Evolutionary conservation across 2,329 filamentous ascomycete species (phyloP).

Genomic region (Trichoderma lentiforme): DNA sequence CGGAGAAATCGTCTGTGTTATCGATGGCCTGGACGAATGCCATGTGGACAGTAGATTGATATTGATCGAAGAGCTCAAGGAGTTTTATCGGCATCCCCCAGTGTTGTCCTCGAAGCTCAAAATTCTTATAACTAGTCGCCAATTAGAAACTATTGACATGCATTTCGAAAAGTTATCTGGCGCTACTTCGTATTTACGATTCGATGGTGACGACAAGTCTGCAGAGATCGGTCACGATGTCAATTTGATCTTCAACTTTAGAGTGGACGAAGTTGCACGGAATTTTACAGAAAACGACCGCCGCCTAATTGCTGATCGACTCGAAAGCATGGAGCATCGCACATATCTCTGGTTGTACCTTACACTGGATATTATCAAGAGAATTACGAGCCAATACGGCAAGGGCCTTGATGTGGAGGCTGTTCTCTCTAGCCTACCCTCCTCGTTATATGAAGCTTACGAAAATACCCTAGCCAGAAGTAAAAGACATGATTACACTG

Average conservation of each 20-base stretch:
- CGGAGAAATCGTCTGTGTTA: slow-evolving; percentile 28
- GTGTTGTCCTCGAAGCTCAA: slow-evolving; percentile 24
- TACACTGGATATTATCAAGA: slow-evolving; percentile 31
- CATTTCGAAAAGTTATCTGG: slow-evolving; percentile 21
- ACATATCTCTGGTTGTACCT: slow-evolving; percentile 42
- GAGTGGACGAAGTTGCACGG: slow-evolving; percentile 15
- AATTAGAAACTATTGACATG: slow-evolving; percentile 23
- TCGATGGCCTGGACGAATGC: slow-evolving; percentile 36
- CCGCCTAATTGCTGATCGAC: slow-evolving; percentile 23
- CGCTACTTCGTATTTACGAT: slow-evolving; percentile 20
- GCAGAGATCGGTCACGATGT: slow-evolving; percentile 32
- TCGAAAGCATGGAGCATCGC: slow-evolving; percentile 31
- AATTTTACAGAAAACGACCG: slow-evolving; percentile 22
- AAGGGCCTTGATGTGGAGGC: slow-evolving; percentile 13
- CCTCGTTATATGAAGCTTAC: slow-evolving; percentile 24
- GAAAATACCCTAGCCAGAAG: slow-evolving; percentile 25
- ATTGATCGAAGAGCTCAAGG: slow-evolving; percentile 21
- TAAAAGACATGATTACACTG: background rate
- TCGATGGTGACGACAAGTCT: slow-evolving; percentile 29
- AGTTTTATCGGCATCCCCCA: slow-evolving; percentile 13
- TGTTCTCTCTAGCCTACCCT: slow-evolving; percentile 21
- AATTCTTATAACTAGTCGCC: slow-evolving; percentile 34
- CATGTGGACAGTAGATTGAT: slow-evolving; percentile 4
- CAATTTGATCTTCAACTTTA: slow-evolving; percentile 28
- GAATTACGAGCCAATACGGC: slow-evolving; percentile 17